A percentile compares a stretch with the other conserved stretches of the same genome.
Conservation (phyloP, 2,329 filamentous ascomycete genomes). For the Blastomyces silverae region DNA sequence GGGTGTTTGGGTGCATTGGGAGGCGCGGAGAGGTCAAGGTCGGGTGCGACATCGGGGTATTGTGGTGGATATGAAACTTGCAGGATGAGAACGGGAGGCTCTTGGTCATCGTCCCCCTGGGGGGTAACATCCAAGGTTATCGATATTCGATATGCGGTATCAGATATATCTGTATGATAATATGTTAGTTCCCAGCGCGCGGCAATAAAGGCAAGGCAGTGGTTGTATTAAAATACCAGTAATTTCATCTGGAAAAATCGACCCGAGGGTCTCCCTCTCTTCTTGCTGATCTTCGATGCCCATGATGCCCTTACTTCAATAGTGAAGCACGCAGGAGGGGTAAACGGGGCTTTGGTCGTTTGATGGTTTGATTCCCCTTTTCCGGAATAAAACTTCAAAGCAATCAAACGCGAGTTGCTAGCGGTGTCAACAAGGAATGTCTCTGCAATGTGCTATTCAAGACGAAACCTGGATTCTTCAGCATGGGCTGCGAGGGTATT, state of each 20-base stretch:
- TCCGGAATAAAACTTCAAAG: neutral
- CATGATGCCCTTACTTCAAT: conserved; percentile 31
- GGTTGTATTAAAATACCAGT: conserved; percentile 53
- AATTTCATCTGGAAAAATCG: conserved; percentile 97
- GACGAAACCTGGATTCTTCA: neutral
- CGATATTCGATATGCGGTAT: conserved; percentile 79
- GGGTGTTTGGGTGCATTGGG: conserved; percentile 63
- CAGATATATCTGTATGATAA: conserved; percentile 64
- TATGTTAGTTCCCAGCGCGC: conserved; percentile 11
- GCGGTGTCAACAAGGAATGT: neutral
- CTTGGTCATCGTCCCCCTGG: conserved; percentile 55
- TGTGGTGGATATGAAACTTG: conserved; percentile 81
- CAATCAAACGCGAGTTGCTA: neutral
- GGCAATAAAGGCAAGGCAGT: conserved; percentile 17
- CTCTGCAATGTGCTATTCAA: neutral
- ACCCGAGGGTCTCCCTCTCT: conserved; percentile 95
- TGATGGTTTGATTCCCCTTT: neutral
- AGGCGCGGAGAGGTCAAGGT: conserved; percentile 69
- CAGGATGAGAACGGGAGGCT: conserved; percentile 65
- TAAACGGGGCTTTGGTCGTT: neutral
- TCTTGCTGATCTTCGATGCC: conserved; percentile 79
- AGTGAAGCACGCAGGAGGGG: neutral
- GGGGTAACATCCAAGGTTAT: conserved; percentile 70
- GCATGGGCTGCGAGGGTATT: neutral
- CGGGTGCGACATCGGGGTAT: conserved; percentile 82